Conservation (phyloP, 1,139 yeast species). For the Hemisphaericaspora lyxosophila region DNA sequence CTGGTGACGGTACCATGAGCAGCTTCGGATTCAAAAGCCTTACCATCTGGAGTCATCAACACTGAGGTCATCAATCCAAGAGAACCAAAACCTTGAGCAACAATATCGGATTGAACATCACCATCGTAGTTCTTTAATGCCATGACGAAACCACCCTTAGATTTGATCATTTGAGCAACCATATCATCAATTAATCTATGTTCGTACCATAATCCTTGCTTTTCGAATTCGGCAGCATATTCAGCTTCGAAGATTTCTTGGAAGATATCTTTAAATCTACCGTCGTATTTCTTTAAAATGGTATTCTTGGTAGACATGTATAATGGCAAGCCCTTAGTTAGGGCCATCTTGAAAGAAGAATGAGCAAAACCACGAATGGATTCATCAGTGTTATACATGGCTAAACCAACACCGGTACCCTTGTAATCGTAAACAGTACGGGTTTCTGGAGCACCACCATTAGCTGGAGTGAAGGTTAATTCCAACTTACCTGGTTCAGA, state of each 20-base stretch:
- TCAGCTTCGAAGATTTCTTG: constrained; percentile 60
- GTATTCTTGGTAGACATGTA: constrained; percentile 79
- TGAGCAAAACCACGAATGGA: constrained; percentile 79
- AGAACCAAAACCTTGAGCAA: constrained; percentile 86
- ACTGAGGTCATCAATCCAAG: constrained; percentile 84
- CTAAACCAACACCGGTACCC: constrained; percentile 71
- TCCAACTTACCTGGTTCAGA: constrained; percentile 70
- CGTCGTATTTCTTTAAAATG: constrained; percentile 78
- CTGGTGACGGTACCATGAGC: constrained; percentile 89
- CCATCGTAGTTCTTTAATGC: constrained; percentile 87
- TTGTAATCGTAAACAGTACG: constrained; percentile 60
- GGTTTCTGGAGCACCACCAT: constrained; percentile 53
- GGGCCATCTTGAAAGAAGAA: constrained; percentile 73
- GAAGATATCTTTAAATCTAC: constrained; percentile 78
- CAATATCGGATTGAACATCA: constrained; percentile 82
- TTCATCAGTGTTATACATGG: constrained; percentile 82
- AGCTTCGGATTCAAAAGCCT: constrained; percentile 80
- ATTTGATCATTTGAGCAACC: constrained; percentile 88
- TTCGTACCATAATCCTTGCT: constrained; percentile 72
- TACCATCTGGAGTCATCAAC: constrained; percentile 82
- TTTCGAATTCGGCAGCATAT: constrained; percentile 59
- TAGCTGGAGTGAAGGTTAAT: constrained; percentile 60
- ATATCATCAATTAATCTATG: constrained; percentile 83
- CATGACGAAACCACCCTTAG: constrained; percentile 80
- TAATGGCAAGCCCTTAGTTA: constrained; percentile 62